Conservation (phyloP, 768 basidiomycete genomes). For the Kondoa subrosea region DNA sequence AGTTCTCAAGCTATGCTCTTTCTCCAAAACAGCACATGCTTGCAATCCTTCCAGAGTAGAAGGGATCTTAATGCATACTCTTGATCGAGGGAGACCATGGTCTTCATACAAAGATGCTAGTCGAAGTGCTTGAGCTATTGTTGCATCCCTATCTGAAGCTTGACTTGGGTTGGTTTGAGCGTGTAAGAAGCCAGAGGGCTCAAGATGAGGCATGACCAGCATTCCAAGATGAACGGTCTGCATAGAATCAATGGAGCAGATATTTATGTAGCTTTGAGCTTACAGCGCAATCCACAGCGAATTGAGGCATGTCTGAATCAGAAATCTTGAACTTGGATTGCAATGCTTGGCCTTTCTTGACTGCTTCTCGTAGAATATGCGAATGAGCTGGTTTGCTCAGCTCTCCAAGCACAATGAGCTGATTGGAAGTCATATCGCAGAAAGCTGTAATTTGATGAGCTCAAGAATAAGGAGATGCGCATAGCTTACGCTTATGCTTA, state of each 20-base stretch:
- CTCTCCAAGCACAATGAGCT: conserved; percentile 23
- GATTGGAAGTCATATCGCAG: conserved; percentile 24
- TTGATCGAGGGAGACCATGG: conserved; percentile 16
- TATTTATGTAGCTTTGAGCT: not conserved
- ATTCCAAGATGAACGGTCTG: conserved; percentile 23
- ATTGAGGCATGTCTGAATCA: conserved; percentile 12
- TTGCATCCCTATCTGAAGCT: conserved; percentile 15
- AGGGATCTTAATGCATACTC: conserved; percentile 29
- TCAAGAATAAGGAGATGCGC: not conserved
- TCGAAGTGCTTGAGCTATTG: conserved; percentile 23
- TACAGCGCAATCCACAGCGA: conserved; percentile 26
- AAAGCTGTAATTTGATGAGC: conserved; percentile 14
- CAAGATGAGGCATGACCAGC: conserved; percentile 17
- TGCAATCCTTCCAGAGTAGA: conserved; percentile 25
- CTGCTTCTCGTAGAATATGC: conserved; percentile 16
- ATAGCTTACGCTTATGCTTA: not conserved
- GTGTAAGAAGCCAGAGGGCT: conserved; percentile 14
- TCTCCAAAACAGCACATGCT: conserved; percentile 22
- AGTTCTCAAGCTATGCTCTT: conserved; percentile 23
- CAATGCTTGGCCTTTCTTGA: conserved; percentile 14
- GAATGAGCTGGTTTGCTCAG: conserved; percentile 17
- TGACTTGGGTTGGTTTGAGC: conserved; percentile 22
- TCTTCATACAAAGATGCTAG: conserved; percentile 20
- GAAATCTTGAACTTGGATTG: conserved; percentile 1
- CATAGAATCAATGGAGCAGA: not conserved